phyloP scores from a whole-genome alignment of 2,329 filamentous ascomycete species.

The Ophiocordyceps robertsii region DNA sequence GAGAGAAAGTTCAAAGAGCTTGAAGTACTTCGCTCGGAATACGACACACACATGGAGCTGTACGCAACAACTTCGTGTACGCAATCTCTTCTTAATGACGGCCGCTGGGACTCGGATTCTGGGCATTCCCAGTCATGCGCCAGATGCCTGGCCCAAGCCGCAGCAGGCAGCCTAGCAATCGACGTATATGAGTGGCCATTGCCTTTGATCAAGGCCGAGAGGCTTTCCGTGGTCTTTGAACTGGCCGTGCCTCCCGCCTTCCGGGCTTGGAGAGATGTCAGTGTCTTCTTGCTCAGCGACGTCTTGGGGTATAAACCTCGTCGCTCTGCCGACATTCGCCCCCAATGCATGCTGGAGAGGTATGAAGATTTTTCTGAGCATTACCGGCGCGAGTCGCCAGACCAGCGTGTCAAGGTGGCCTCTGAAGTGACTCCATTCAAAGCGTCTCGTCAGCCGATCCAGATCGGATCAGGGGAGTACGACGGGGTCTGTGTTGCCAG shows the following conservation, averaged over 20 bases:
- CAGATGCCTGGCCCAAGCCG: background rate
- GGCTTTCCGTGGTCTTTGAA: conserved; percentile 39
- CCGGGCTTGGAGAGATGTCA: conserved; percentile 32
- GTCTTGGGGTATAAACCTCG: conserved; percentile 14
- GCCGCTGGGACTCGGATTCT: background rate
- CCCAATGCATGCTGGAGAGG: background rate
- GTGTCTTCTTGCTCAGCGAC: conserved; percentile 22
- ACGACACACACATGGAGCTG: background rate
- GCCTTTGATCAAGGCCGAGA: conserved; percentile 14
- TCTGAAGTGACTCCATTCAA: background rate
- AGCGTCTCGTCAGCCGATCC: background rate
- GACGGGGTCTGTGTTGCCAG: background rate
- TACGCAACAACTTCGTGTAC: background rate
- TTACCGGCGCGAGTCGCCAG: too few relatives aligned
- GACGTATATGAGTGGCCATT: conserved; percentile 37
- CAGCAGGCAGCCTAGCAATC: background rate
- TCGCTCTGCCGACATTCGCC: background rate
- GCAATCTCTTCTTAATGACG: background rate
- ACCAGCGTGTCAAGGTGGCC: background rate
- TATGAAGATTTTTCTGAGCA: background rate
- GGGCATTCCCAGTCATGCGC: background rate
- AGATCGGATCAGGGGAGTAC: background rate
- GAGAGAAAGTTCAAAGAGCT: background rate
- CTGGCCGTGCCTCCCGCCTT: conserved; percentile 26
- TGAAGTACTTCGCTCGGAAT: background rate